These are phyloP conservation scores for Chalaropsis ovoidea DNA, from an alignment of 2,329 filamentous ascomycete species.

Conservation along the genomic window DNA sequence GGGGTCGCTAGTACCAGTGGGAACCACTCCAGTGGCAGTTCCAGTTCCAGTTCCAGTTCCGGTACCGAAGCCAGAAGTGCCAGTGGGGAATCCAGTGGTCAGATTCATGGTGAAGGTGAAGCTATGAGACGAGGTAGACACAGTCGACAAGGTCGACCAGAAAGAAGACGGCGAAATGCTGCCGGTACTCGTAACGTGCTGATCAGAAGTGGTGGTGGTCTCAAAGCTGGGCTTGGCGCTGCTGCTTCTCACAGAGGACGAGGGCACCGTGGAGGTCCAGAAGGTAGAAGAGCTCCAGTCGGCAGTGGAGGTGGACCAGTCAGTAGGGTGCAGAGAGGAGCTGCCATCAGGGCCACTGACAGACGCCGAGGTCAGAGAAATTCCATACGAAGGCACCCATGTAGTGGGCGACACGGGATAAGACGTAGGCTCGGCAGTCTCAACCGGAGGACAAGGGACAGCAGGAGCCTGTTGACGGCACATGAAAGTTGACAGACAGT, in stretches of 20 bases:
- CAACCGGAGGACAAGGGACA: slow-evolving; percentile 13
- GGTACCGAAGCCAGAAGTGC: slow-evolving; percentile 5
- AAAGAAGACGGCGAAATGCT: background rate
- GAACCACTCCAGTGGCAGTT: background rate
- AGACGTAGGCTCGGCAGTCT: slow-evolving; percentile 5
- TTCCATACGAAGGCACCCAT: background rate
- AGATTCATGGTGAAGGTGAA: background rate
- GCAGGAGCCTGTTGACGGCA: slow-evolving; percentile 16
- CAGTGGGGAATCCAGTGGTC: background rate
- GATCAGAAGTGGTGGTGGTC: background rate
- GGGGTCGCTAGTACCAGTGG: slow-evolving; percentile 7
- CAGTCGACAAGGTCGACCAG: background rate
- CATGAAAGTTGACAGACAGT: slow-evolving; percentile 17
- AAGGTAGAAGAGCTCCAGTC: background rate
- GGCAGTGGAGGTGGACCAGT: background rate
- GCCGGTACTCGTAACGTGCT: background rate
- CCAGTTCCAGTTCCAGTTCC: slow-evolving; percentile 19
- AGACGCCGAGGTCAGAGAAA: background rate
- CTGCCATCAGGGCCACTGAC: background rate
- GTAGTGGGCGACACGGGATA: slow-evolving; percentile 14
- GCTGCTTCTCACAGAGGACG: background rate
- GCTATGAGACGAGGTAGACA: background rate
- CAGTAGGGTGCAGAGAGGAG: background rate
- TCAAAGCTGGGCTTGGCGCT: background rate
- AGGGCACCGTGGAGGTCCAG: background rate